Base-by-base conservation (phyloP, 768 basidiomycete genomes). In the Mycena polygramma region DNA sequence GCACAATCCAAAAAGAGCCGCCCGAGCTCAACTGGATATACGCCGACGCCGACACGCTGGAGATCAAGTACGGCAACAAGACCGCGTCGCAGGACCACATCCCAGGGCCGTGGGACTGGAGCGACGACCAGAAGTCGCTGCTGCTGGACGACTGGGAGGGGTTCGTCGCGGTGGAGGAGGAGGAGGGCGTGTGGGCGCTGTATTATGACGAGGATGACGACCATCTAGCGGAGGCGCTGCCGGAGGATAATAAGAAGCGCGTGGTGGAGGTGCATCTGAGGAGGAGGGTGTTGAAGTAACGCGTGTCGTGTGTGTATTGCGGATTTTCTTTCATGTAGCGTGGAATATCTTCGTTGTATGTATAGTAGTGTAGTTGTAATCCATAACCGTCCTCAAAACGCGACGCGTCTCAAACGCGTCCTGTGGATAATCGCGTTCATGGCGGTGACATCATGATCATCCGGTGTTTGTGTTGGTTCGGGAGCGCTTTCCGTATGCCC, bases 1-100 rank as follows among this genome's bases (percentile, higher is more conserved):
- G 77, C 76, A 80, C 79, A 8, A 80, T 80, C 62, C 74, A 75
- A 9, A 52, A 51, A 6, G 78, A 80, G 22, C 79, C 78, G 14
- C 79, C 79, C 1, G 79, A 80, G 68, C 75, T 79, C 24, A 80
- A 79, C 53, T 80, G 79, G 79, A 78, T 80, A n/a, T 80, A 78
- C 63, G 76, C 68, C 45, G 77, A 78, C 68, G 64, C 63, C 14
- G 58, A 71, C 20, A 77, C 75, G 19, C 73, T 77, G 11, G 70
- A 76, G 53, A 22, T 80, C 7, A 77, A 75, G 48, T 80, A 79
- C 52, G 79, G 78, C 19, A 80, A 79, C 73, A 80, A 78, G 69
- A 77, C 78, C 1, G 69, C 69, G 8, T 77, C 76, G 63, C 61
- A 76, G 49, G n/a, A 69, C 35, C 76, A 80, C 63, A 75, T 78